These are phyloP conservation scores for Ophiosphaerella herpotricha DNA, from an alignment of 2,329 filamentous ascomycete species.

Conservation along the genomic window DNA sequence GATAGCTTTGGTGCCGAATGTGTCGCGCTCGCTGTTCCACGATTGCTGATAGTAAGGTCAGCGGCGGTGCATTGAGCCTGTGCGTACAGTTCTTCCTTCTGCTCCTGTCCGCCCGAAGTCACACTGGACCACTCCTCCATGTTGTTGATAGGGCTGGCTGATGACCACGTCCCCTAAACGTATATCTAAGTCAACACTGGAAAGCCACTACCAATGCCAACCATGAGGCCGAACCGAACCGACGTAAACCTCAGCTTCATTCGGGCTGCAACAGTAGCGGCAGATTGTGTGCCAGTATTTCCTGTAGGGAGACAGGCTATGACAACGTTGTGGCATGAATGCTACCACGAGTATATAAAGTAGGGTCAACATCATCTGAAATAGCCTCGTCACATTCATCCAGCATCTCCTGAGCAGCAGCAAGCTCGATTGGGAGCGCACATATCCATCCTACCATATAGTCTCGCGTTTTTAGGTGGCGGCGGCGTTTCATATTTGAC, in stretches of 20 bases:
- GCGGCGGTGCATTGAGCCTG: slow-evolving; percentile 12
- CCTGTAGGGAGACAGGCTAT: slow-evolving; percentile 30
- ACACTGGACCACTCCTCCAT: slow-evolving; percentile 11
- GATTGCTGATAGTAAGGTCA: slow-evolving; percentile 5
- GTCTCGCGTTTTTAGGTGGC: neutral
- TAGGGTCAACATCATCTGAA: slow-evolving; percentile 27
- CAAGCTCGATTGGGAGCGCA: slow-evolving; percentile 35
- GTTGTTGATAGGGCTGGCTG: slow-evolving; percentile 5
- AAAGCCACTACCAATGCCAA: slow-evolving; percentile 46
- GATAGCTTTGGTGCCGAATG: neutral
- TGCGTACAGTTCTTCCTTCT: neutral
- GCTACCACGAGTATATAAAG: slow-evolving; percentile 21
- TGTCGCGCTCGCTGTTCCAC: slow-evolving; percentile 1
- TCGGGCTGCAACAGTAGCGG: slow-evolving; percentile 32
- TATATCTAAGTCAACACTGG: neutral
- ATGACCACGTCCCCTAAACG: slow-evolving; percentile 10
- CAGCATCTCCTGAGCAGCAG: slow-evolving; percentile 16
- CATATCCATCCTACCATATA: slow-evolving; percentile 43
- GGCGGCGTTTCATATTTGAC: no score
- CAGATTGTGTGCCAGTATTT: slow-evolving; percentile 32
- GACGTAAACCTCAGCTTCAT: slow-evolving; percentile 33
- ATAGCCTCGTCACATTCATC: slow-evolving; percentile 13
- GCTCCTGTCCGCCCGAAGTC: slow-evolving; percentile 3
- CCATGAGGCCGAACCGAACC: slow-evolving; percentile 47
- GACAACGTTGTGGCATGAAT: slow-evolving; percentile 42